A percentile compares a stretch with the other conserved stretches of the same genome.
phyloP scores from a whole-genome alignment of 768 basidiomycete species.

The Ephemerocybe angulata region DNA sequence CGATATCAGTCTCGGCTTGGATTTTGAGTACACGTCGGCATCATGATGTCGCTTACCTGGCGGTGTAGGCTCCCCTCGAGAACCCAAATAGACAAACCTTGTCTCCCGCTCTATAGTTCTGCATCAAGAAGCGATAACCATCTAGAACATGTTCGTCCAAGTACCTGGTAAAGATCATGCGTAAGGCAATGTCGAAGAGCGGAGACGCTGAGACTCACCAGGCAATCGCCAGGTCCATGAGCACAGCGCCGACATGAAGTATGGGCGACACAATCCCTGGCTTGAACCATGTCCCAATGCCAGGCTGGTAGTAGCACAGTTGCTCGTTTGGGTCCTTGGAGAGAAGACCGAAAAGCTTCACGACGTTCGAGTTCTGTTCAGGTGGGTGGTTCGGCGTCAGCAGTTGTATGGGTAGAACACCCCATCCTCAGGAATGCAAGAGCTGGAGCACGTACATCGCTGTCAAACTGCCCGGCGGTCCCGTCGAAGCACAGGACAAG shows the following conservation, averaged over 20 bases:
- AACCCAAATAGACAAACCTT: constrained; percentile 79
- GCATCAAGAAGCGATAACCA: constrained; percentile 78
- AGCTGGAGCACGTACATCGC: constrained; percentile 37
- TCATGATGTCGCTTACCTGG: constrained; percentile 29
- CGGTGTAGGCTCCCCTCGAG: constrained; percentile 55
- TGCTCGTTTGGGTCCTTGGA: constrained; percentile 58
- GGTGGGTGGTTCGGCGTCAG: no score
- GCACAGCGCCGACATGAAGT: constrained; percentile 53
- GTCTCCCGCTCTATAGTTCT: constrained; percentile 69
- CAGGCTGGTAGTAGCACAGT: constrained; percentile 67
- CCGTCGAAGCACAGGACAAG: constrained; percentile 72
- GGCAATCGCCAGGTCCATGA: constrained; percentile 67
- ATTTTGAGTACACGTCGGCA: constrained; percentile 25
- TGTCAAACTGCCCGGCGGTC: constrained; percentile 50
- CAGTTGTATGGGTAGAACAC: neutral
- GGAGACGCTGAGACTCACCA: constrained; percentile 43
- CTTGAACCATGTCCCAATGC: constrained; percentile 49
- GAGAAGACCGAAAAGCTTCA: constrained; percentile 65
- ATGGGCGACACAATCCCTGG: constrained; percentile 64
- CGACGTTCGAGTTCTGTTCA: constrained; percentile 60
- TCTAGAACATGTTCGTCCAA: constrained; percentile 67
- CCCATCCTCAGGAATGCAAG: neutral
- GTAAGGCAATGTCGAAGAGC: no score
- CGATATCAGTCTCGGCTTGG: neutral
- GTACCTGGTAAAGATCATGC: constrained; percentile 61